Evolutionary conservation across 352 stramenopile genomes (phyloP), one percentile per base, ranked within the genome.

Genomic region (Halophytophthora polymorphica): DNA sequence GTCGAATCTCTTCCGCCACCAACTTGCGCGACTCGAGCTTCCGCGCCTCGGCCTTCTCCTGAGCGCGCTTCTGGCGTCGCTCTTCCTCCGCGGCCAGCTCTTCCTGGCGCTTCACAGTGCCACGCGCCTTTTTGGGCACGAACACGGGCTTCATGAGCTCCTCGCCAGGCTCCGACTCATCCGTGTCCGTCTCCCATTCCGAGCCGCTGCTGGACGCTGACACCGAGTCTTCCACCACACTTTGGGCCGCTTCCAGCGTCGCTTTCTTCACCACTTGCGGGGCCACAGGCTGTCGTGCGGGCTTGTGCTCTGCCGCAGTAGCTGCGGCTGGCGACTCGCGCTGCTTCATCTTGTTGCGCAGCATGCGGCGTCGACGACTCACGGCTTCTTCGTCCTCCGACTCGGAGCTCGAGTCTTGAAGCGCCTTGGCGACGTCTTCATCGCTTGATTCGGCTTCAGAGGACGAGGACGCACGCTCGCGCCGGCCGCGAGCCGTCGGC

Each of bases 71-170:
- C 15, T 73, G 56, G 5, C 69, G 69, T 40, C 80, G 71, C 37
- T 87, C 73, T 45, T 90, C 83, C 61, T 96, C 77, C 1, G 71
- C 76, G 18, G 79, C 81, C 25, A 90, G 59, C 44, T 94, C 75
- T 55, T 95, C 85, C 50, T 95, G 67, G 4, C 71, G 61, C 53
- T 83, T 87, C 52, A 96, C 75, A 25, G 86, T 97, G 45, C 83
- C 81, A 28, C 89, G 84, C 23, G 83, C 83, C 35, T 87, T 86
- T 58, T 96, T 96, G 0, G 91, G 91, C 19, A 98, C 78, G 55
- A 97, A 98, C 14, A 97, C 76, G 4, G 91, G 91, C 56, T 96
- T 96, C 71, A 96, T 85, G 14, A 96, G 58, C 57, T 78, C 61
- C 41, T 91, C 77, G 10, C 64, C 76, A 21, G 69, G 68, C 12